Base-by-base conservation (phyloP, 441 rosid genomes). In the Adansonia gregorii region DNA sequence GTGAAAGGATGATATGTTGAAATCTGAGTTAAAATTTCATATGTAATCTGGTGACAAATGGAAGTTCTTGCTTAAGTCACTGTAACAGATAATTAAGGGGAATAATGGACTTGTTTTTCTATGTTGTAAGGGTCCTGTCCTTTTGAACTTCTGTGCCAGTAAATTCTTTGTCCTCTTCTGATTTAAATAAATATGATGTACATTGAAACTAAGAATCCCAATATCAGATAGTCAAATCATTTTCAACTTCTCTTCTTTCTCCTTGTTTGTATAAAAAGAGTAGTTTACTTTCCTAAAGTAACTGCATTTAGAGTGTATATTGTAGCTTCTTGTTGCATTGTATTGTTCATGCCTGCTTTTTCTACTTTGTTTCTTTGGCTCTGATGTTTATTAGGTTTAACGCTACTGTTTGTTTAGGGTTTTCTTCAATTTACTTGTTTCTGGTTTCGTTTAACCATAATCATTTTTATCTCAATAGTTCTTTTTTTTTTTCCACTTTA, bases 401-500 rank as follows among this genome's bases (percentile, higher is more conserved):
- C 48, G 46, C 78, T 24, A 48, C 60, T 31, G 24, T 73, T 73
- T 43, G 15, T 22, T 59, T 59, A 22, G 66, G 54, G 1, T 73
- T 58, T 73, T 20, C 67, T 41, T 58, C 67, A 58, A 43, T 45
- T 20, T 15, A 48, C 52, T 66, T 61, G 75, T 65, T 73, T 75
- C 46, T 73, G 69, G 71, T 48, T 8, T 67, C 27, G 20, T 78
- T 73, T 76, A 49, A 46, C 72, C 64, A 46, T 14, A 14, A 64
- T 41, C 27, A 20, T 72, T 46, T 27, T 58, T 20, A 12, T 78
- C 68, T 58, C 46, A 46, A 58, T 22, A 58, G 45, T 43, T 55
- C 41, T 56, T 55, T 39, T 4, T n/a, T 41, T 75, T 8, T 46
- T 66, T 77, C 76, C 70, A 74, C 76, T 82, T 80, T 83, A 97